These are phyloP conservation scores for Clitocybe nebularis DNA, from an alignment of 1,284 basidiomycete species.

Conservation along the genomic window DNA sequence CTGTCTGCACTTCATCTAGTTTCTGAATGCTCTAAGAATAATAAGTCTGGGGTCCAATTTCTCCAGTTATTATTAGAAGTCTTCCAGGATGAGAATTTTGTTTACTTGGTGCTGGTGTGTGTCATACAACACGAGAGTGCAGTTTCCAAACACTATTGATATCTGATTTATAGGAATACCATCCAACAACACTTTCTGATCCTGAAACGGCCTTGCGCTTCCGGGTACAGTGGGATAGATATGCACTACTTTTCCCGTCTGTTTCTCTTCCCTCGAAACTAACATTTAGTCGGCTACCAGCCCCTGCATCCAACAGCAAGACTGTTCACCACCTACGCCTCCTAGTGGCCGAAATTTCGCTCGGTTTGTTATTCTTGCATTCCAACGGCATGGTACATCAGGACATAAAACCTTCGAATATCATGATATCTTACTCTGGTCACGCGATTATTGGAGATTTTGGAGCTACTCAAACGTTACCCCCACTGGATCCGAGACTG, in stretches of 20 bases:
- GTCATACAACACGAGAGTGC: background rate
- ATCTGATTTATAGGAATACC: constrained; percentile 22
- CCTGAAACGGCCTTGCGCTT: constrained; percentile 40
- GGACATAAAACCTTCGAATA: constrained; percentile 30
- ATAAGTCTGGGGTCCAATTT: constrained; percentile 8
- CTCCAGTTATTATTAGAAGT: constrained; percentile 13
- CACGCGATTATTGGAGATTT: constrained; percentile 60
- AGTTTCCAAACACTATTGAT: background rate
- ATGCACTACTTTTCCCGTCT: constrained; percentile 10
- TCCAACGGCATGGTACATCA: constrained; percentile 43
- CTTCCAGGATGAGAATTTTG: constrained; percentile 11
- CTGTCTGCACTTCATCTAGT: constrained; percentile 17
- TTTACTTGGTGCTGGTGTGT: constrained; percentile 16
- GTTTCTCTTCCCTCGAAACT: constrained; percentile 16
- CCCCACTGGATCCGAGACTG: constrained; percentile 10
- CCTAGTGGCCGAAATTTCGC: constrained; percentile 58
- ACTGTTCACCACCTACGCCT: constrained; percentile 46
- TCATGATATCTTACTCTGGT: constrained; percentile 28
- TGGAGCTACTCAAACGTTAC: constrained; percentile 38
- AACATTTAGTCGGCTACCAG: constrained; percentile 34
- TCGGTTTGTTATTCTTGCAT: constrained; percentile 63
- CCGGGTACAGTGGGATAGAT: constrained; percentile 9
- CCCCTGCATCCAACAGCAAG: constrained; percentile 38
- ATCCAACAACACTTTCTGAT: constrained; percentile 24
- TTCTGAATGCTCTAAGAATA: constrained; percentile 2